These are phyloP conservation scores for Aspergillus melleus DNA, from an alignment of 2,329 filamentous ascomycete genomes.

Conservation along the genomic window DNA sequence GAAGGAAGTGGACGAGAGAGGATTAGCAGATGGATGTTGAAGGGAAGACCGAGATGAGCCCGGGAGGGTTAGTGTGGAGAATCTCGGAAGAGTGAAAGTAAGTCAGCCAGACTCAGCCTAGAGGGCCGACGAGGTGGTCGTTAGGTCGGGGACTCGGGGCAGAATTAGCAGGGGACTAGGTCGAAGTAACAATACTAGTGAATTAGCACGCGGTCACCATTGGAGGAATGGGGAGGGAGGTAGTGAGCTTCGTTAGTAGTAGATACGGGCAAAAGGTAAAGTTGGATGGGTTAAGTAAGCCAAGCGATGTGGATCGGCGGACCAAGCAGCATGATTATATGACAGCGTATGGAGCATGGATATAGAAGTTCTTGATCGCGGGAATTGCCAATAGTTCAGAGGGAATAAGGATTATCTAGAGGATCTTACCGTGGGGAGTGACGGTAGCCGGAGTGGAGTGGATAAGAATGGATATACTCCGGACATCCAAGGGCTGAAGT, in stretches of 20 bases:
- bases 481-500: background rate
- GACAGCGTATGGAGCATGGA: background rate
- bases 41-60: constrained; percentile 25
- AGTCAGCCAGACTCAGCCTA: constrained; percentile 3
- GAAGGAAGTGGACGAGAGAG: constrained; percentile 19
- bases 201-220: constrained; percentile 12
- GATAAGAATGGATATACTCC: background rate
- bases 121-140: constrained; percentile 1
- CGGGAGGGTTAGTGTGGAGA: constrained; percentile 27
- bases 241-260: constrained; percentile 11
- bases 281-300: constrained; percentile 11
- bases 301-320: background rate
- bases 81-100: constrained; percentile 20
- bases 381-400: no score
- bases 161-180: background rate
- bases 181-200: constrained; percentile 1
- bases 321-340: background rate
- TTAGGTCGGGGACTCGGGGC: background rate
- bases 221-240: constrained; percentile 12
- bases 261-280: background rate
- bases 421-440: background rate
- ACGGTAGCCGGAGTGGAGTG: background rate
- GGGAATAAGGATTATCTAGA: no score
- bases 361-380: background rate
- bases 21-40: constrained; percentile 17